These are phyloP conservation scores for Hortiboletus campestris DNA, from an alignment of 768 basidiomycete species.

Conservation along the genomic window DNA sequence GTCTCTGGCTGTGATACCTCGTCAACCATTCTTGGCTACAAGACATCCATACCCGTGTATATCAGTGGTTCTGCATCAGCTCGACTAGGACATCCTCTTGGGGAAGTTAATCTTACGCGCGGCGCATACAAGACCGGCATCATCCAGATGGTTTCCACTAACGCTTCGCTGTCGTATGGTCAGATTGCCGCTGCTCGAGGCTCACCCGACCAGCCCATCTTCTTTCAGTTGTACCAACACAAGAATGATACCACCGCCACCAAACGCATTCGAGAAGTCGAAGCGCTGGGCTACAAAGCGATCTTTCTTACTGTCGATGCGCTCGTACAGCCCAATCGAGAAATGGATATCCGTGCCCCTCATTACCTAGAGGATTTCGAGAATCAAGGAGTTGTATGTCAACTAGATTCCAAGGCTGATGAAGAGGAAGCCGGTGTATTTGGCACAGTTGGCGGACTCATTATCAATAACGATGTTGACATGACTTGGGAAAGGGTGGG, in stretches of 20 bases:
- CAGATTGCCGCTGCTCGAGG: constrained; percentile 59
- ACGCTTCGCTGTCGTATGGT: constrained; percentile 65
- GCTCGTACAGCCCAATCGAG: constrained; percentile 77
- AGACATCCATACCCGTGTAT: constrained; percentile 75
- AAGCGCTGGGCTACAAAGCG: constrained; percentile 75
- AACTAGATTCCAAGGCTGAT: constrained; percentile 22
- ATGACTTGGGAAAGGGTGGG: constrained; percentile 75
- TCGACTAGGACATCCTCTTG: constrained; percentile 83
- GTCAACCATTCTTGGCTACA: constrained; percentile 70
- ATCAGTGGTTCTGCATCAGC: constrained; percentile 82
- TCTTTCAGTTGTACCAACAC: constrained; percentile 89
- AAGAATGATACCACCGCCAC: constrained; percentile 63
- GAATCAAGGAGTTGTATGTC: constrained; percentile 30
- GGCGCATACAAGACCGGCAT: constrained; percentile 65
- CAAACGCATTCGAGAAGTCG: constrained; percentile 67
- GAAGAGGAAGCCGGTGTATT: constrained; percentile 41
- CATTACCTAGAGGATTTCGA: constrained; percentile 59
- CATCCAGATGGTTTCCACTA: constrained; percentile 84
- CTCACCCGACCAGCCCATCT: constrained; percentile 56
- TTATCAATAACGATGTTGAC: constrained; percentile 64
- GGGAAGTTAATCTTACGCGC: constrained; percentile 81
- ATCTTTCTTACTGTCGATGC: constrained; percentile 94
- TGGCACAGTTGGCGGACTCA: constrained; percentile 67
- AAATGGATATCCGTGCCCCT: constrained; percentile 64
- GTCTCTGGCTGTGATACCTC: constrained; percentile 66